phyloP scores from a whole-genome alignment of 2,329 filamentous ascomycete genomes.

The Helotiales sp. region DNA sequence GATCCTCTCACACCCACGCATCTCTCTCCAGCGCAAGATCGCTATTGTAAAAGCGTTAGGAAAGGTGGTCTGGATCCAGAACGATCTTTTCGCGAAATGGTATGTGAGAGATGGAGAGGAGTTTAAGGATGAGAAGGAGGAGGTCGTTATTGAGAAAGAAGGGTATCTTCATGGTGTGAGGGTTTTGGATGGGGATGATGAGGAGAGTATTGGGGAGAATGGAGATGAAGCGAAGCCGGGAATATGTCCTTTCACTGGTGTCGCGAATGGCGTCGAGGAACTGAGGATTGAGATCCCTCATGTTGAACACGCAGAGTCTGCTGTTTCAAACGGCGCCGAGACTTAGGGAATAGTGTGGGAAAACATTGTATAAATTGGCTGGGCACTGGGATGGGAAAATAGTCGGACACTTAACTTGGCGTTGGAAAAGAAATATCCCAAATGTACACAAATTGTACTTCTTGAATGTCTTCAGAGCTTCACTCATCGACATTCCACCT shows the following conservation, averaged over 20 bases:
- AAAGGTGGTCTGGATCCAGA: slow-evolving; percentile 85
- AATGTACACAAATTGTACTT: background rate
- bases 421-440: background rate
- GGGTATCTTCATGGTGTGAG: slow-evolving; percentile 65
- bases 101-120: slow-evolving; percentile 42
- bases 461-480: background rate
- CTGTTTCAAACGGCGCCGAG: too few relatives aligned
- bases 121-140: slow-evolving; percentile 43
- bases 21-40: slow-evolving; percentile 67
- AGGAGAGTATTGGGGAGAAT: slow-evolving; percentile 38
- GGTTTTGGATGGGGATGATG: slow-evolving; percentile 41
- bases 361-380: too few relatives aligned
- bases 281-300: background rate
- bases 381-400: too few relatives aligned
- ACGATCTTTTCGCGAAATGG: slow-evolving; percentile 82
- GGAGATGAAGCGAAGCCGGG: background rate
- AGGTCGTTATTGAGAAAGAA: slow-evolving; percentile 57
- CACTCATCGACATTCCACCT: background rate
- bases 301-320: background rate
- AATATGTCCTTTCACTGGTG: background rate
- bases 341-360: too few relatives aligned
- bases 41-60: slow-evolving; percentile 73
- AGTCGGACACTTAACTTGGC: too few relatives aligned
- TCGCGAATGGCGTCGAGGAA: background rate
- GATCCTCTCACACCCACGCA: slow-evolving; percentile 59